Evolutionary conservation across 176 grass and related monocot genomes (phyloP), one percentile per base, ranked within the genome.

Genomic region (Typha latifolia): DNA sequence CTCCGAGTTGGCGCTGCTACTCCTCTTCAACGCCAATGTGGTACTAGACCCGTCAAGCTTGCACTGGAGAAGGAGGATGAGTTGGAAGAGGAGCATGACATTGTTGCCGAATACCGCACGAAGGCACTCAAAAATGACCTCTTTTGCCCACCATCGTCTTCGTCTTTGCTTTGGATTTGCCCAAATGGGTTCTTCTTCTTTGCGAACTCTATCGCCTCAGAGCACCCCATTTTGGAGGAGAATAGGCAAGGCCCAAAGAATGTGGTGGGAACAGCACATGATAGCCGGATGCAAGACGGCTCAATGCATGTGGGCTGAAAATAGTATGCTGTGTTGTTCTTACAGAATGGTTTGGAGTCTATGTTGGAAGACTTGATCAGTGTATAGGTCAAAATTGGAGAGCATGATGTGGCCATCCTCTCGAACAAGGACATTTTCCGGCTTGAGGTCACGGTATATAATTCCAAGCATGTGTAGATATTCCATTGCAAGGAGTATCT

Each of bases 331-430:
- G 83, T 55, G 47, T 62, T 82, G 66, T 79, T 91, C 72, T 79
- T 71, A 48, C 64, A 49, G 59, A 78, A 61, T 73, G 82, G 69
- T 62, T 81, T 77, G 47, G 87, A 31, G 22, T 86, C 74, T 9
- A 67, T 77, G 47, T 91, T 83, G 16, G 91, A 82, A 8, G 79
- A 81, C 68, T 75, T 82, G 84, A 91, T 88, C 4, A 91, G 47
- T 0, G 79, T 91, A 91, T 65, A 88, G 87, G 61, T 88, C 84
- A 14, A 90, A 96, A 53, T 90, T 84, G 1, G 87, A 88, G 19
- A 96, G 82, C 91, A 96, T 96, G 84, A 96, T 96, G 67, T 96
- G 91, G 51, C 91, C 91, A 19, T 96, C 91, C 51, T 90, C 87
- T 14, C 91, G 79, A 13, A 96, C 84, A 63, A 96, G 87, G 57